Conservation (phyloP, 306 rosid genomes). For the Dalbergia cultrata region DNA sequence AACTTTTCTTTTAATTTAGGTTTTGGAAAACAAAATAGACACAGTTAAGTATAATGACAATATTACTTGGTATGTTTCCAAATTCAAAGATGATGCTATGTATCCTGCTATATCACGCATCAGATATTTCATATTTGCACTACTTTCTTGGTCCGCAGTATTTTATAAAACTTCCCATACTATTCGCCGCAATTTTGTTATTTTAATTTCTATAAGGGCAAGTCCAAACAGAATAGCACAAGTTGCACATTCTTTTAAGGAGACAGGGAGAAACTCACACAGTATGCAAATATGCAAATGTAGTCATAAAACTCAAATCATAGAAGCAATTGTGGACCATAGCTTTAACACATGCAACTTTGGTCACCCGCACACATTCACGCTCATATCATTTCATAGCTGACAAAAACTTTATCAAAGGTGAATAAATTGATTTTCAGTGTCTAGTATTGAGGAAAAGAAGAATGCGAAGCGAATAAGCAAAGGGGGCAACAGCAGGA, state of each 20-base stretch:
- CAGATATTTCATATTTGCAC: background rate
- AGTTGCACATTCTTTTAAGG: background rate
- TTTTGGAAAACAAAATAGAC: too few relatives aligned
- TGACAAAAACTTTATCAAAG: background rate
- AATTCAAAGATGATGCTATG: background rate
- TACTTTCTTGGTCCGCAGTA: background rate
- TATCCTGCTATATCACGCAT: background rate
- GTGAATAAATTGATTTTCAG: background rate
- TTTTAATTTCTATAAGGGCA: background rate
- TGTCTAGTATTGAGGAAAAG: background rate
- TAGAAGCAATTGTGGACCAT: conserved; percentile 19
- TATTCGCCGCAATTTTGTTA: background rate
- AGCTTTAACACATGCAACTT: background rate
- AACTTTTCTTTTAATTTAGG: too few relatives aligned
- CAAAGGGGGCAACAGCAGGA: background rate
- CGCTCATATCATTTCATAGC: background rate
- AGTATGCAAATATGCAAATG: too few relatives aligned
- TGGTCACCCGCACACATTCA: background rate
- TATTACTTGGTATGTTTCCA: background rate
- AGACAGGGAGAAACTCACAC: too few relatives aligned
- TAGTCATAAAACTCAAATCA: background rate
- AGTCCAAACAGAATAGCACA: background rate
- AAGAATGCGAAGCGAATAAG: background rate
- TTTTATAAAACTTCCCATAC: background rate
- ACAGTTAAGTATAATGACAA: background rate